Percentiles rank a stretch among this genome's conserved stretches.
Evolutionary conservation across 2,329 filamentous ascomycete species (phyloP).

Genomic region (Alternaria triticimaculans): DNA sequence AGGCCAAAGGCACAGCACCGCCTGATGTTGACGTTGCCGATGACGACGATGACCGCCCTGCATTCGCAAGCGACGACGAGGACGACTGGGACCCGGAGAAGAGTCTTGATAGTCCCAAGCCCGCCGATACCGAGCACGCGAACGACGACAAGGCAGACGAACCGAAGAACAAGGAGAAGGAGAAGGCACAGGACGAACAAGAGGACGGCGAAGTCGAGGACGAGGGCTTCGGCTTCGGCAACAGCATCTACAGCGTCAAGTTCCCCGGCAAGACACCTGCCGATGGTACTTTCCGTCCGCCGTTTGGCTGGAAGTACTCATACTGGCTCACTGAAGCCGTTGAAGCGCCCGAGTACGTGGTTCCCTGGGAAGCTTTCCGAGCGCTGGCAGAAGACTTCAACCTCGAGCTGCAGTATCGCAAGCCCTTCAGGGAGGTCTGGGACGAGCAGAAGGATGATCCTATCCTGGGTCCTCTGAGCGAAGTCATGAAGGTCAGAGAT

Average conservation of each 20-base stretch:
- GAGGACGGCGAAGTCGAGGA: conserved; percentile 57
- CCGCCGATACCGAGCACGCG: conserved; percentile 46
- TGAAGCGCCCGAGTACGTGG: conserved; percentile 95
- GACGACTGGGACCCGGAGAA: conserved; percentile 57
- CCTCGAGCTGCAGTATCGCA: conserved; percentile 91
- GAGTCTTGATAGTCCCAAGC: conserved; percentile 48
- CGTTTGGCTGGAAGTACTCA: conserved; percentile 97
- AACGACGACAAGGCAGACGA: conserved; percentile 30
- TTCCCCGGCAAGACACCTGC: conserved; percentile 83
- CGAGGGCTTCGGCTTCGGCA: conserved; percentile 78
- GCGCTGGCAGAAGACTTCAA: conserved; percentile 96
- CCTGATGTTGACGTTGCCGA: conserved; percentile 43
- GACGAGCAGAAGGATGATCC: conserved; percentile 86
- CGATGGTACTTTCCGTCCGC: conserved; percentile 90
- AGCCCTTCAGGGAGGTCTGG: conserved; percentile 90
- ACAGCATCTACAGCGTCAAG: conserved; percentile 87
- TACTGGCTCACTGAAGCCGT: conserved; percentile 97
- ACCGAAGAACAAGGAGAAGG: conserved; percentile 28
- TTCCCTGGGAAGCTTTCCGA: conserved; percentile 97
- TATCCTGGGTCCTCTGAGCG: conserved; percentile 81
- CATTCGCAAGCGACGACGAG: conserved; percentile 48
- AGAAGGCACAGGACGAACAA: conserved; percentile 44
- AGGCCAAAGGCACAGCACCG: conserved; percentile 51
- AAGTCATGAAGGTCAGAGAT: conserved; percentile 92
- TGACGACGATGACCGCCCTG: conserved; percentile 43